These are phyloP conservation scores for Botrytis fabae DNA, from an alignment of 2,329 filamentous ascomycete genomes.

Conservation along the genomic window DNA sequence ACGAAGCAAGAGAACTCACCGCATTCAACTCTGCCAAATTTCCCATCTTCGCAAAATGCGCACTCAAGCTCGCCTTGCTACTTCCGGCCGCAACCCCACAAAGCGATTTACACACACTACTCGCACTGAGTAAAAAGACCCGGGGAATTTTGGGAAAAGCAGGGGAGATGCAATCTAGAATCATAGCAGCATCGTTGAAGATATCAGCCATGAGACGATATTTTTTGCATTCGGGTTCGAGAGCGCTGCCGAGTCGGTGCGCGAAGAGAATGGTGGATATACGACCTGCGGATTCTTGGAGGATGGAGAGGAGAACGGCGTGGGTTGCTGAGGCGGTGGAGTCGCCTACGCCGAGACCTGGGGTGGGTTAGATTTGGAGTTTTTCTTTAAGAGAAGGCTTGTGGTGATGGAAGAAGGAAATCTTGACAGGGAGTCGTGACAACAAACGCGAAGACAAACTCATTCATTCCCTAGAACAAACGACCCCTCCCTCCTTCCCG, in stretches of 20 bases:
- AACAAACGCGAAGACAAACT: not conserved
- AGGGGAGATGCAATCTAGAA: slow-evolving; percentile 69
- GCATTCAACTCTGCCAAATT: slow-evolving; percentile 94
- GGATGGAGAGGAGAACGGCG: slow-evolving; percentile 64
- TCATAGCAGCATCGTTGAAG: slow-evolving; percentile 69
- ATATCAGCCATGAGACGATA: slow-evolving; percentile 69
- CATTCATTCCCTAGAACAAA: not conserved
- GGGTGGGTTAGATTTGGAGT: not conserved
- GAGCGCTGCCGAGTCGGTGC: slow-evolving; percentile 62
- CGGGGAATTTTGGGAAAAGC: slow-evolving; percentile 58
- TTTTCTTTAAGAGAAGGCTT: not conserved
- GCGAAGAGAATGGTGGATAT: slow-evolving; percentile 71
- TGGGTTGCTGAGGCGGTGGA: slow-evolving; percentile 63
- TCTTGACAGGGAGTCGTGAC: not conserved
- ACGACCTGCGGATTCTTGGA: slow-evolving; percentile 65
- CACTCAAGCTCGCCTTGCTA: slow-evolving; percentile 85
- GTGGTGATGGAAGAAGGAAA: not conserved
- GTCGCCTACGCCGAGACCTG: slow-evolving; percentile 68
- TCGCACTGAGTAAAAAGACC: slow-evolving; percentile 58
- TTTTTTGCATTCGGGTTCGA: slow-evolving; percentile 73
- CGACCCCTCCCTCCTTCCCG: not conserved
- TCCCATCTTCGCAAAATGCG: slow-evolving; percentile 84
- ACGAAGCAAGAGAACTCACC: slow-evolving; percentile 44
- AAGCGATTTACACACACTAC: slow-evolving; percentile 63
- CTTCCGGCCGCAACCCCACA: slow-evolving; percentile 91